Evolutionary conservation across 225 moss, liverwort and hornwort species (phyloP).

Genomic region (Neckera pumila): DNA sequence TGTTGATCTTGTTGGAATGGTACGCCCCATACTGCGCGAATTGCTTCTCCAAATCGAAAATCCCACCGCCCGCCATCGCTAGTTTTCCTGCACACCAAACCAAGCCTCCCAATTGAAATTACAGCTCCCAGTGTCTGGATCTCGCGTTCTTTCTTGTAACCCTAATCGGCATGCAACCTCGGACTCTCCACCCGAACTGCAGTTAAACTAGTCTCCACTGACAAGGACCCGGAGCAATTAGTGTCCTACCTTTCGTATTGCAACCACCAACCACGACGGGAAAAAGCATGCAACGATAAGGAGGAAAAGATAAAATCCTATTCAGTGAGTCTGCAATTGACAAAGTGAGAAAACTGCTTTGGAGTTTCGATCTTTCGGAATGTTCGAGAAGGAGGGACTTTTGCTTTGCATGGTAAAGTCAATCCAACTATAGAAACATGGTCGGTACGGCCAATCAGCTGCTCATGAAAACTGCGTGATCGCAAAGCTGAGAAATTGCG

Average conservation of each 20-base stretch:
- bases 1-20: constrained; percentile 54
- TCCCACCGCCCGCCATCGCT: constrained; percentile 16
- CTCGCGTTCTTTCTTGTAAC: not conserved
- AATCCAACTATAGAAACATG: not conserved
- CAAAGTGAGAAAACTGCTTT: not conserved
- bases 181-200: not conserved
- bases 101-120: not conserved
- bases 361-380: not conserved
- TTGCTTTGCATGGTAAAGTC: not conserved
- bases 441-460: not conserved
- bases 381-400: not conserved
- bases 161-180: not conserved
- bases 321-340: not conserved
- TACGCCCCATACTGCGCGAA: constrained; percentile 85
- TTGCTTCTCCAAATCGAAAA: constrained; percentile 81
- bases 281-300: too few relatives aligned
- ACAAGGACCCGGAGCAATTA: not conserved
- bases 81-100: not conserved
- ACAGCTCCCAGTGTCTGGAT: not conserved
- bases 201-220: not conserved
- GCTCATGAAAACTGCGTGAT: not conserved
- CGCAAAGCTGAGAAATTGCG: not conserved
- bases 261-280: not conserved
- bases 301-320: not conserved
- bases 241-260: not conserved